phyloP scores from a whole-genome alignment of 2,329 filamentous ascomycete genomes.

The Cytospora paraplurivora region DNA sequence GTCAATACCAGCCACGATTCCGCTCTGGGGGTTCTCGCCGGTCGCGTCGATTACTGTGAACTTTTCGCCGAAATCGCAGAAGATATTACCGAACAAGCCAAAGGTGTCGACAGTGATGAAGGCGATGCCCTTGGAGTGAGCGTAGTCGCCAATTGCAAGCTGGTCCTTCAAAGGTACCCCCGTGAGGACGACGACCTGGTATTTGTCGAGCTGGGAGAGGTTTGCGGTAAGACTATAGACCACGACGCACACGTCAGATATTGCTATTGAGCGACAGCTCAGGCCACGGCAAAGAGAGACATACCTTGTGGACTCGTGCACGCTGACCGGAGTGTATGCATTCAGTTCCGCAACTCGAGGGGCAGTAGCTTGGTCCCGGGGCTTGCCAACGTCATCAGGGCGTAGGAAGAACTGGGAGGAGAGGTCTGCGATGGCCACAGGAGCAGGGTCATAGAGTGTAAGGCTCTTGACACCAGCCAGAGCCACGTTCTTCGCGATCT shows the following conservation, averaged over 20 bases:
- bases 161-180: conserved; percentile 80
- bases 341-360: conserved; percentile 93
- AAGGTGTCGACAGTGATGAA: conserved; percentile 86
- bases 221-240: conserved; percentile 68
- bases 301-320: conserved; percentile 65
- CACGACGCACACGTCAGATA: conserved; percentile 28
- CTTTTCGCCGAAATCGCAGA: conserved; percentile 95
- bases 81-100: conserved; percentile 91
- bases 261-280: neutral
- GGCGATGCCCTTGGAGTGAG: conserved; percentile 91
- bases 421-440: conserved; percentile 81
- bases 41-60: conserved; percentile 90
- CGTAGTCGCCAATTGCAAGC: conserved; percentile 84
- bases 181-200: conserved; percentile 90
- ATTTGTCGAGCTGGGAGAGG: conserved; percentile 81
- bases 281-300: conserved; percentile 19
- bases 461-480: conserved; percentile 97
- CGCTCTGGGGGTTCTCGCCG: conserved; percentile 82
- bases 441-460: conserved; percentile 86
- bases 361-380: conserved; percentile 81
- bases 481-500: conserved; percentile 98
- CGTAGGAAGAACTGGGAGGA: conserved; percentile 98
- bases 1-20: conserved; percentile 88
- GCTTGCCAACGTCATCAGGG: conserved; percentile 85
- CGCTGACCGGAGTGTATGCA: conserved; percentile 86